Percentiles rank a stretch among this genome's conserved stretches.
phyloP scores from a whole-genome alignment of 352 stramenopile genomes.

The Discostella stelligera region DNA sequence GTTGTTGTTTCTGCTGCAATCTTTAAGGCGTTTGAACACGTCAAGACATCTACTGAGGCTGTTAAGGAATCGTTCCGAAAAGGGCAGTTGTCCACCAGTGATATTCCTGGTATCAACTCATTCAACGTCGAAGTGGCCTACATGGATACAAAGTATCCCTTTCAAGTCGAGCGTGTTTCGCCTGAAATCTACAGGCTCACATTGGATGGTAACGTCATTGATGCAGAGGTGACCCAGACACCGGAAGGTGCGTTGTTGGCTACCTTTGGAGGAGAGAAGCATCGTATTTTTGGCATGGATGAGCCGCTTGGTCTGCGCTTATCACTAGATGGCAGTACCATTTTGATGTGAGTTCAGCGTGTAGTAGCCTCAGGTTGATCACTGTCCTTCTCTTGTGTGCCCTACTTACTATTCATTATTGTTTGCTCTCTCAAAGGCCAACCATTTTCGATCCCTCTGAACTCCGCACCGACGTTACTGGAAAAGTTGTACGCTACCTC shows the following conservation, averaged over 20 bases:
- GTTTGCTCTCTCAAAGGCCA: slow-evolving; percentile 53
- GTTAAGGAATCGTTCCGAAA: slow-evolving; percentile 77
- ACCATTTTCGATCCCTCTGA: slow-evolving; percentile 87
- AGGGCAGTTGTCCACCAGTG: slow-evolving; percentile 76
- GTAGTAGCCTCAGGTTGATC: slow-evolving; percentile 2
- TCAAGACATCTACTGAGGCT: slow-evolving; percentile 63
- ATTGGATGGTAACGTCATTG: slow-evolving; percentile 89
- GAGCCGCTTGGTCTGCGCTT: slow-evolving; percentile 86
- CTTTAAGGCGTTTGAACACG: slow-evolving; percentile 80
- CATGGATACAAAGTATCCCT: slow-evolving; percentile 98
- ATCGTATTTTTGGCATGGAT: slow-evolving; percentile 85
- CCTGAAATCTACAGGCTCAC: slow-evolving; percentile 89
- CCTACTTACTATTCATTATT: slow-evolving; percentile 7
- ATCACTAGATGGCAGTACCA: slow-evolving; percentile 85
- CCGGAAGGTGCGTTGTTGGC: slow-evolving; percentile 84
- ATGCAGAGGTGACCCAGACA: slow-evolving; percentile 76
- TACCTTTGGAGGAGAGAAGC: slow-evolving; percentile 84
- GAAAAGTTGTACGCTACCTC: slow-evolving; percentile 98
- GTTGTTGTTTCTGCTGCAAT: slow-evolving; percentile 79
- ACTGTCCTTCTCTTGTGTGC: slow-evolving; percentile 2
- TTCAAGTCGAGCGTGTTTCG: slow-evolving; percentile 91
- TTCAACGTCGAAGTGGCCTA: slow-evolving; percentile 96
- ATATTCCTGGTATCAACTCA: slow-evolving; percentile 76
- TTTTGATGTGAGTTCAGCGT: slow-evolving; percentile 80
- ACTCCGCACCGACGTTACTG: slow-evolving; percentile 97